A percentile compares a stretch with the other conserved stretches of the same genome.
Conservation (phyloP, 1,284 basidiomycete species). For the Anthracocystis walkeri region DNA sequence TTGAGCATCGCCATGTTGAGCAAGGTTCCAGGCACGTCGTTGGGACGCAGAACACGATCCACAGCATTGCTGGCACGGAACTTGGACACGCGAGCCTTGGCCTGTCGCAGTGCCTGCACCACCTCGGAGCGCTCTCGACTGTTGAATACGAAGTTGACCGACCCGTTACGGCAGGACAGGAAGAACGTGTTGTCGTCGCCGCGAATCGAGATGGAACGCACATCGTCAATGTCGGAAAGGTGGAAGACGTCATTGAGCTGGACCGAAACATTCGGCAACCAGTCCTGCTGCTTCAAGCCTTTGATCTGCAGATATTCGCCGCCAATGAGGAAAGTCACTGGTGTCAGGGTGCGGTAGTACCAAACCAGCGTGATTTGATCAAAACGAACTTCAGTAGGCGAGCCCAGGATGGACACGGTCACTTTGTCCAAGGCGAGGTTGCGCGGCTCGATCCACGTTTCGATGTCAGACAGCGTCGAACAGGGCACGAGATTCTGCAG, state of each 20-base stretch:
- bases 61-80: constrained; percentile 52
- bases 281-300: constrained; percentile 58
- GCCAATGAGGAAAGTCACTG: constrained; percentile 60
- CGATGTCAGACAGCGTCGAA: constrained; percentile 52
- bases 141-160: constrained; percentile 64
- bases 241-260: constrained; percentile 64
- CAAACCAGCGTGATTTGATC: constrained; percentile 63
- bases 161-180: constrained; percentile 61
- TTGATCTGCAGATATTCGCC: constrained; percentile 64
- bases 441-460: constrained; percentile 57
- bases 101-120: constrained; percentile 63
- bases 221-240: constrained; percentile 65
- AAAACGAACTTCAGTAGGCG: constrained; percentile 51
- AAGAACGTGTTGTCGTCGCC: constrained; percentile 68
- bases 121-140: constrained; percentile 60
- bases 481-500: constrained; percentile 43
- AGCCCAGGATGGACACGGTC: constrained; percentile 50
- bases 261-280: constrained; percentile 40
- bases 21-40: constrained; percentile 64
- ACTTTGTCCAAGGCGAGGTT: constrained; percentile 54
- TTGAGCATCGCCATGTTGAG: constrained; percentile 69
- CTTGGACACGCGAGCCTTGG: constrained; percentile 60
- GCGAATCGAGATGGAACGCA: constrained; percentile 61
- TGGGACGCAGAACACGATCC: constrained; percentile 59
- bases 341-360: constrained; percentile 63